Evolutionary conservation across 306 rosid genomes (phyloP), one percentile per base, ranked within the genome.

Genomic region (Casuarina glauca): DNA sequence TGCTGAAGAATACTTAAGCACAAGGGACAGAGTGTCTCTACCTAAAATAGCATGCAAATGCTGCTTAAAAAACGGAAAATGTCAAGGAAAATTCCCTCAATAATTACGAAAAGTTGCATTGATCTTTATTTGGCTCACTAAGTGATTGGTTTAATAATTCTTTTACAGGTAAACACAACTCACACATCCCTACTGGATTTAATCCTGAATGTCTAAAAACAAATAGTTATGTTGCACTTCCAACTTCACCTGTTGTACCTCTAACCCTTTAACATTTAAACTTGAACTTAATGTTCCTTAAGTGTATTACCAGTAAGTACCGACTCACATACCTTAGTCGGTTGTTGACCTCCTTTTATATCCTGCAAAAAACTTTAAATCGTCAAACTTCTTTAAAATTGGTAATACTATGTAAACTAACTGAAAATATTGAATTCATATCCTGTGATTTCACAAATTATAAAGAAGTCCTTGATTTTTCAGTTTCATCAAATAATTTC

Each of bases 251-350:
- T 50, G 46, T n/a, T 39, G 4, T 72, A 16, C 45, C 55, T 39
- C 9, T 11, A 52, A 61, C 54, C 16, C 49, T 51, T 43, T 20
- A n/a, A 12, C 67, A 74, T 42, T 69, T 17, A 69, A 39, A 16
- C 35, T 20, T 32, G 57, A 64, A 52, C 78, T 54, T 69, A 71
- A 61, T 60, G 55, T 72, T 55, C 43, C 51, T 44, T n/a, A 39
- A 72, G 42, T 41, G 32, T 4, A 58, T 10, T 41, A 11, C 57
- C 15, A 51, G 45, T 53, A 55, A 48, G 26, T n/a, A 11, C 44
- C 38, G 13, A 70, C 73, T 52, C 1, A 61, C 74, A 41, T 74
- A 89, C 97, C 91, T 90, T 89, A 54, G 92, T 75, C 74, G 90
- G 83, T 52, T 81, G 82, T 63, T 87, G 85, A 41, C 63, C 78